Percentiles rank a stretch among this genome's conserved stretches.
phyloP scores from a whole-genome alignment of 441 rosid species.

The Biscutella laevigata region DNA sequence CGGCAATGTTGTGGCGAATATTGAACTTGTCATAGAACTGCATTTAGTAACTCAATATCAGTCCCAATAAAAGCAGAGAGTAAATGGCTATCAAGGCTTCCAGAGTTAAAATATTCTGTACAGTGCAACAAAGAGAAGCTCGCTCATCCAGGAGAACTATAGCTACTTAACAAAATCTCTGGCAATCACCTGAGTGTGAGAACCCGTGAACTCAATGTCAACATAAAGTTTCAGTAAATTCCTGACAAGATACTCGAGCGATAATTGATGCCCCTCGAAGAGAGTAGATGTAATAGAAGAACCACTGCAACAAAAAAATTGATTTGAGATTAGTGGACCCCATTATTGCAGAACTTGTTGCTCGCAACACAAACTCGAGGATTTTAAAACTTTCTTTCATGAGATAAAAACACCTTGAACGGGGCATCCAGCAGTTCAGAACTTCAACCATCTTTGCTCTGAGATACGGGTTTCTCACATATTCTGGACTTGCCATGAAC shows the following conservation, averaged over 20 bases:
- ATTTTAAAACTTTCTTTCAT: neutral
- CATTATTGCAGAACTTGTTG: neutral
- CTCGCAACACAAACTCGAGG: slow-evolving; percentile 11
- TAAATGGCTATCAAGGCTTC: neutral
- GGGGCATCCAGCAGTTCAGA: slow-evolving; percentile 98
- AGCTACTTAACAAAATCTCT: slow-evolving; percentile 7
- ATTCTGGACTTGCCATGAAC: slow-evolving; percentile 93
- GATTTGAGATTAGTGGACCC: neutral
- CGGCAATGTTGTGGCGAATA: slow-evolving; percentile 96
- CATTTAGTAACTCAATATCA: slow-evolving; percentile 21
- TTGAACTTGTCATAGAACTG: slow-evolving; percentile 98
- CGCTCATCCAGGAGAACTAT: slow-evolving; percentile 1
- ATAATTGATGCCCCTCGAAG: slow-evolving; percentile 88
- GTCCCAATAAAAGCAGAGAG: neutral
- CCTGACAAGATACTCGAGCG: slow-evolving; percentile 92
- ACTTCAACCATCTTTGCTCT: slow-evolving; percentile 99
- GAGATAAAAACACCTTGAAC: slow-evolving; percentile 50
- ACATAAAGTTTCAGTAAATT: slow-evolving; percentile 95
- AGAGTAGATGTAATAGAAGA: slow-evolving; percentile 73
- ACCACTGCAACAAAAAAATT: slow-evolving; percentile 49
- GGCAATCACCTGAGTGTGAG: slow-evolving; percentile 87
- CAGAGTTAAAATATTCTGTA: neutral
- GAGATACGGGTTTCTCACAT: slow-evolving; percentile 83
- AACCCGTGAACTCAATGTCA: slow-evolving; percentile 97
- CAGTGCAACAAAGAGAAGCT: neutral